Base-by-base conservation (phyloP, 2,329 filamentous ascomycete genomes). In the Pseudocercospora crystallina region DNA sequence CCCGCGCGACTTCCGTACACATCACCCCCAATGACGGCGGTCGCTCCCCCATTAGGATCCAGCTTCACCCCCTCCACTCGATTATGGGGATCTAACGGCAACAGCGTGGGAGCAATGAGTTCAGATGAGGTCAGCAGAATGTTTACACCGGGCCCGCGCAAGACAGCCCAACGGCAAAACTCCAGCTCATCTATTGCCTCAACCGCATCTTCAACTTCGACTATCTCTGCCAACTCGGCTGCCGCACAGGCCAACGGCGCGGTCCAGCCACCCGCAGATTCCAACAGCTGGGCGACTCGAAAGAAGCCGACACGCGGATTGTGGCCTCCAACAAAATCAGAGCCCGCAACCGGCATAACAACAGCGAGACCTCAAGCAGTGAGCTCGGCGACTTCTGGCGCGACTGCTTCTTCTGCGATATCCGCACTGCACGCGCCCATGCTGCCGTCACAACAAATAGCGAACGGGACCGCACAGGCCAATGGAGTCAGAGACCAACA, bases 71-170 rank as follows among this genome's bases (percentile, higher is more conserved):
- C 20, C 20, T 26, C 20, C 20, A 26, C 20, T 26, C 20, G 20
- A 26, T 26, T 26, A 81, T 84, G 81, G 82, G 81, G 76, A 71
- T 73, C 72, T 75, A 78, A 79, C 72, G 75, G 76, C 73, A 83
- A 80, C 74, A 78, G 79, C 69, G 74, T 82, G 63, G 78, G 81
- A 76, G 80, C 86, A 67, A 88, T 90, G 83, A 89, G 87, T 74
- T 76, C 85, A 69, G 90, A 95, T 76, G 89, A 95, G 73, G 83
- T 86, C 60, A 84, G 87, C 74, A 86, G 87, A 71, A 91, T 95
- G 82, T 65, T 67, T 55, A 86, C 89, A 80, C 57, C 62, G 34
- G 61, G 60, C n/a, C 88, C 89, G 66, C 89, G 90, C 64, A 96
- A 96, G 76, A 85, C 81, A 67, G 80, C 90, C 55, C 89, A 92